These are phyloP conservation scores for Zasmidium citrigriseum DNA, from an alignment of 2,329 filamentous ascomycete species.

Conservation along the genomic window DNA sequence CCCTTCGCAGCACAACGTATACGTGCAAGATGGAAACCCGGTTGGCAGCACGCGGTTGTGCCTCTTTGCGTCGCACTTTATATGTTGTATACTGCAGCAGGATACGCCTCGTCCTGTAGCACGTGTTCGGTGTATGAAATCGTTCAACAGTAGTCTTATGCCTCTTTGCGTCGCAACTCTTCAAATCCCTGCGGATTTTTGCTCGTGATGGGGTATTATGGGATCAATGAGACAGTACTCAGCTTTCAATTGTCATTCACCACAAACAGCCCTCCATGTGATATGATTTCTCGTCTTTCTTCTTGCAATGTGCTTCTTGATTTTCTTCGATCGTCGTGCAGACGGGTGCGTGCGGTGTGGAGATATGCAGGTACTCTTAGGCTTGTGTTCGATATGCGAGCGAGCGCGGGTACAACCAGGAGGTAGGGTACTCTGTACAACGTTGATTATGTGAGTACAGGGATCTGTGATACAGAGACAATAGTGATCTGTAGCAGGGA, in stretches of 20 bases:
- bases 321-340: neutral
- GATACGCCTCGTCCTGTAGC: neutral
- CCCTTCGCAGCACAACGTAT: neutral
- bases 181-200: too few species aligned
- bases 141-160: constrained; percentile 10
- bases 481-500: neutral
- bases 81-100: neutral
- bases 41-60: constrained; percentile 7
- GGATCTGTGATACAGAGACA: neutral
- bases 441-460: neutral
- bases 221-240: neutral
- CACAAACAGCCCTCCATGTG: neutral
- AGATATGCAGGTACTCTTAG: neutral
- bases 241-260: neutral
- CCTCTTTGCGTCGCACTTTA: constrained; percentile 13
- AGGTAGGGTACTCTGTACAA: neutral
- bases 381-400: neutral
- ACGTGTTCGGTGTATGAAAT: constrained; percentile 7
- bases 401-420: neutral
- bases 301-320: neutral
- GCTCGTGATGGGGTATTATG: neutral
- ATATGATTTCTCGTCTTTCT: neutral
- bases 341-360: neutral
- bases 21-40: constrained; percentile 3
- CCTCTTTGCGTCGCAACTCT: constrained; percentile 12